Evolutionary conservation across 345 rosid genomes (phyloP), one percentile per base, ranked within the genome.

Genomic region (Populus tremula): DNA sequence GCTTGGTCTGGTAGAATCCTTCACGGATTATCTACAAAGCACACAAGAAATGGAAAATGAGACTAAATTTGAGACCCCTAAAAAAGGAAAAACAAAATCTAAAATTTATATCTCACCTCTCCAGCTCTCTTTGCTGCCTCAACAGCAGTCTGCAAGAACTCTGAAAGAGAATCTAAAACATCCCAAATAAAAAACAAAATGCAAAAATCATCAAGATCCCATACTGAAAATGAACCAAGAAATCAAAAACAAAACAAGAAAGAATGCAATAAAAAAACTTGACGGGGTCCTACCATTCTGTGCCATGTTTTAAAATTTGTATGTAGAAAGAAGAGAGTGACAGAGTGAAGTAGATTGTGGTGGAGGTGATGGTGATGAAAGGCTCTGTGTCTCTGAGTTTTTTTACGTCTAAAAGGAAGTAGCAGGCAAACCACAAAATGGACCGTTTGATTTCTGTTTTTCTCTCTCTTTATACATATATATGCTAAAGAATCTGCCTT

Each of bases 81-180:
- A 54, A 27, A 54, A 9, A 4, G 53, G 50, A 21, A 13, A 5
- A 9, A 63, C 21, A 23, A 3, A 14, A 9, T 20, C 13, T 20
- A 21, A 67, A 67, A 67, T 33, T 33, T 25, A 14, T 35, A 12
- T 77, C 16, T 25, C 23, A 91, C 98, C 91, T 93, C 85, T 47
- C 98, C 97, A 76, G 99, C 99, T 84, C 29, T 82, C 84, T 91
- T 89, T 27, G 98, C 98, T 35, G 99, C 98, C 74, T 91, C 98
- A 75, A 89, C 84, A 43, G 98, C 98, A n/a, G 93, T 80, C 56
- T 82, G 85, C 81, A 93, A 76, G 82, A 86, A 93, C 82, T 77
- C 82, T 66, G 84, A 86, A 67, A 88, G 82, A 59, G 87, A 90
- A 88, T 81, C 98, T 93, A 75, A 67, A 80, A 73, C 23, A 67